Base-by-base conservation (phyloP, 108 stramenopile species). In the Stephanodiscus minutulus region DNA sequence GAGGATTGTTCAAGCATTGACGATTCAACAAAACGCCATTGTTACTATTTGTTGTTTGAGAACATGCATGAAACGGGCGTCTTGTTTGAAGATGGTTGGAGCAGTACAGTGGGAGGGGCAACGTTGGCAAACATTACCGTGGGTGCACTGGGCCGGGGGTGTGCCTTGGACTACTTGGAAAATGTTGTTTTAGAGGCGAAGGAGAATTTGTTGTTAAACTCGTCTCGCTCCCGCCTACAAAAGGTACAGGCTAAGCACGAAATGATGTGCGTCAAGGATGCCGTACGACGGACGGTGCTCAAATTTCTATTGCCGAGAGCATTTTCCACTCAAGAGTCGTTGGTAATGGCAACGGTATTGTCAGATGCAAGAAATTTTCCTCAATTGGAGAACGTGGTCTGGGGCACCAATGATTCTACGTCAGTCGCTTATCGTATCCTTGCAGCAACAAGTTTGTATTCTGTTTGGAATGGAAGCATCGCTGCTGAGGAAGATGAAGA, bases 251-350 rank as follows among this genome's bases (percentile, higher is more conserved):
- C 66, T 22, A 46, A 68, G 24, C 62, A 29, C 17, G 35, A 70
- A 31, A 8, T 81, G 36, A 63, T 62, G 2, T 66, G 72, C 27
- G 31, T 81, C 63, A 81, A 81, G 52, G 79, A 81, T 54, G 67
- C 68, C 0, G 73, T 81, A 7, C 79, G 73, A 35, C 46, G 73
- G n/a, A 68, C 79, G 5, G 54, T 55, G 22, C 72, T 81, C 13
- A 74, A 74, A 62, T 74, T 81, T 49, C 47, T 81, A n/a, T 27
- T 74, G 37, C 68, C 79, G 0, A 60, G 68, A 36, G 60, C 68
- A 11, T 66, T 68, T 70, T 70, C 79, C 53, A 56, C 72, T 8
- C 12, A 39, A 0, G 79, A 74, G 56, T 72, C 79, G 1, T 64
- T 81, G 72, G 8, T 7, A 0, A 64, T 81, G 33, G 67, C 79